Percentiles rank a stretch among this genome's conserved stretches.
Evolutionary conservation across 1,139 yeast genomes (phyloP).

Genomic region (Debaryomyces coudertii): DNA sequence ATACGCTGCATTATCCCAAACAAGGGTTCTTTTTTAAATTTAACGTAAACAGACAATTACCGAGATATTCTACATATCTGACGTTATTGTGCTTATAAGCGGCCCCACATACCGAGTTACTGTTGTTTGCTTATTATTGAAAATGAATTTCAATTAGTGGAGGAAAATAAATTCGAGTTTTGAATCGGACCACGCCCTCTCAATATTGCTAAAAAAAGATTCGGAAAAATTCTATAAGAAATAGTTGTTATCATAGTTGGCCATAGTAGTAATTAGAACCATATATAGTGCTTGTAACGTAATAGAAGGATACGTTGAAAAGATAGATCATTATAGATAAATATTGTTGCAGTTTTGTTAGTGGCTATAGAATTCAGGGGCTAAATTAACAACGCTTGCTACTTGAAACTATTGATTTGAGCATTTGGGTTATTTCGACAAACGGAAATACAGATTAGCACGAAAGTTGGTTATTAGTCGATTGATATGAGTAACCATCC

Average conservation of each 20-base stretch:
- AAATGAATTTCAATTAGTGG: background rate
- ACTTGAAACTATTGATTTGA: background rate
- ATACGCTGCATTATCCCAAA: conserved; percentile 2
- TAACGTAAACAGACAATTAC: background rate
- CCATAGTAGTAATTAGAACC: background rate
- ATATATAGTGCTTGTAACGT: background rate
- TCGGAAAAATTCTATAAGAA: background rate
- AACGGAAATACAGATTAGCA: background rate
- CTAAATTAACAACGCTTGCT: conserved; percentile 3
- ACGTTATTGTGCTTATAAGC: background rate
- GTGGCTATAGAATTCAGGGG: background rate
- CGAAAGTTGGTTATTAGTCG: background rate
- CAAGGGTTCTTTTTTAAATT: background rate
- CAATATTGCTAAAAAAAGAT: background rate
- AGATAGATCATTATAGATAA: conserved; percentile 1
- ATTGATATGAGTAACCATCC: conserved; percentile 29
- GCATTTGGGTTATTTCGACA: background rate
- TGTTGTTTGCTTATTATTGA: background rate
- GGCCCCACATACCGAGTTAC: background rate
- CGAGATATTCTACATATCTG: background rate
- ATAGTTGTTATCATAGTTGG: background rate
- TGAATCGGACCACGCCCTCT: conserved; percentile 9
- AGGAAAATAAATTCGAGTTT: background rate
- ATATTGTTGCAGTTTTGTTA: background rate
- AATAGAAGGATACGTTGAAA: background rate